Evolutionary conservation across 495 filamentous ascomycete genomes (phyloP), one percentile per base, ranked within the genome.

Genomic region (Amorphotheca resinae): DNA sequence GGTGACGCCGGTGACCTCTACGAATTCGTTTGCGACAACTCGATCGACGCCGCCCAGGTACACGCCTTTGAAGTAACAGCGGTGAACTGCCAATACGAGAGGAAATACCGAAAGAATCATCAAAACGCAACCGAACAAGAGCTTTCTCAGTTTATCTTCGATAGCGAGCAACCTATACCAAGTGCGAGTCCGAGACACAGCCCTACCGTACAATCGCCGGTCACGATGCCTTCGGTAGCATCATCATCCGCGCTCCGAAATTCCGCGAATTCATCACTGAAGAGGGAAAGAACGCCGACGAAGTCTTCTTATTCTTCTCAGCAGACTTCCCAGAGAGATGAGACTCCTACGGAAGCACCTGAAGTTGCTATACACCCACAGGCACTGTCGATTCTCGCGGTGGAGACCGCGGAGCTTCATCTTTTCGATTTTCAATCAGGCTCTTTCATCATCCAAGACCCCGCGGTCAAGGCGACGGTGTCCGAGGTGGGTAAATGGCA

Each of bases 41-140:
- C 73, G 20, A 76, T 82, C 22, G 69, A 76, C 26, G 64, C 79
- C 4, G 70, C 75, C 11, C 81, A 86, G 48, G 82, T 88, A 8
- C 66, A 79, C 16, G 73, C 77, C 6, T 96, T 98, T 61, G 82
- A 88, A 59, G 69, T 80, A 22, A 80, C 85, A 30, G 87, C 93
- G 12, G 70, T 80, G 26, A 79, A 95, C 69, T 96, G 93, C 59
- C 91, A 98, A 59, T 98, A 87, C 79, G 91, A 98, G 68, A 74
- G 93, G 49, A 95, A 93, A 54, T 89, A 83, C 59, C 76, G 83
- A 23, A 80, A 76, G 55, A 79, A 75, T 18, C 73, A 84, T 45
- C 77, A 84, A 37, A 79, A 74, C 32, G 93, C 89, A 0, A 88
- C 84, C 0, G 81, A 88, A 35, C 64, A 77, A 51, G 87, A 96